Evolutionary conservation across 768 basidiomycete genomes (phyloP).

Genomic region (Mycena capillaripes): DNA sequence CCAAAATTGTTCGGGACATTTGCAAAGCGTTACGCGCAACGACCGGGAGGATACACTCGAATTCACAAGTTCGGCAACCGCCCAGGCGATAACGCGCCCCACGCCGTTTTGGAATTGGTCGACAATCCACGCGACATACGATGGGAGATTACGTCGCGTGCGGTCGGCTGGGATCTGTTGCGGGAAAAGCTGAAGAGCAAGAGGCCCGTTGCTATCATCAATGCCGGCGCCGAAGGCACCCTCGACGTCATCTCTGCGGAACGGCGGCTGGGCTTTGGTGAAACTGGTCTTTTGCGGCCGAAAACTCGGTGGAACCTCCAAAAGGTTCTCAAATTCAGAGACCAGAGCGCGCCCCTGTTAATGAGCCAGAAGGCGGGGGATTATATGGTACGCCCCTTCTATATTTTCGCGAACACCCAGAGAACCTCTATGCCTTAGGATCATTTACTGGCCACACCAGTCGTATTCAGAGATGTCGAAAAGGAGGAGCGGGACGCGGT

Average conservation of each 20-base stretch:
- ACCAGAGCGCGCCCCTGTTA: slow-evolving; percentile 57
- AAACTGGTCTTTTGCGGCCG: slow-evolving; percentile 63
- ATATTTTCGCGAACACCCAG: not conserved
- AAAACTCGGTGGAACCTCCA: slow-evolving; percentile 83
- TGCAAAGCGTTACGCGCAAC: slow-evolving; percentile 81
- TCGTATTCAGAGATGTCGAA: slow-evolving; percentile 62
- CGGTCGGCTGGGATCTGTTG: slow-evolving; percentile 88
- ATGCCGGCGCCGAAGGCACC: slow-evolving; percentile 62
- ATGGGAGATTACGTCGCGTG: slow-evolving; percentile 89
- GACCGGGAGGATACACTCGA: slow-evolving; percentile 96
- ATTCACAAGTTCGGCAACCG: slow-evolving; percentile 94
- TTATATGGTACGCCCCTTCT: slow-evolving; percentile 70
- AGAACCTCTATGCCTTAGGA: slow-evolving; percentile 59
- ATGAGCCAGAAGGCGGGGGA: slow-evolving; percentile 70
- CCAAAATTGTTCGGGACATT: slow-evolving; percentile 90
- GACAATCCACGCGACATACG: slow-evolving; percentile 93
- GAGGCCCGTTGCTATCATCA: slow-evolving; percentile 62
- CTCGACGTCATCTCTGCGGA: slow-evolving; percentile 65
- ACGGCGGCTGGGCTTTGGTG: slow-evolving; percentile 51
- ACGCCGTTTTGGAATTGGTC: slow-evolving; percentile 94
- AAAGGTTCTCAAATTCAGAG: slow-evolving; percentile 77
- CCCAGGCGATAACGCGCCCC: slow-evolving; percentile 92
- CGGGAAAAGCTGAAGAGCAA: slow-evolving; percentile 64
- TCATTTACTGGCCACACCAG: slow-evolving; percentile 74
- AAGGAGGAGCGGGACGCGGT: slow-evolving; percentile 52